Percentiles rank a stretch among this genome's conserved stretches.
phyloP scores from a whole-genome alignment of 495 filamentous ascomycete genomes.

The Rusavskia elegans region DNA sequence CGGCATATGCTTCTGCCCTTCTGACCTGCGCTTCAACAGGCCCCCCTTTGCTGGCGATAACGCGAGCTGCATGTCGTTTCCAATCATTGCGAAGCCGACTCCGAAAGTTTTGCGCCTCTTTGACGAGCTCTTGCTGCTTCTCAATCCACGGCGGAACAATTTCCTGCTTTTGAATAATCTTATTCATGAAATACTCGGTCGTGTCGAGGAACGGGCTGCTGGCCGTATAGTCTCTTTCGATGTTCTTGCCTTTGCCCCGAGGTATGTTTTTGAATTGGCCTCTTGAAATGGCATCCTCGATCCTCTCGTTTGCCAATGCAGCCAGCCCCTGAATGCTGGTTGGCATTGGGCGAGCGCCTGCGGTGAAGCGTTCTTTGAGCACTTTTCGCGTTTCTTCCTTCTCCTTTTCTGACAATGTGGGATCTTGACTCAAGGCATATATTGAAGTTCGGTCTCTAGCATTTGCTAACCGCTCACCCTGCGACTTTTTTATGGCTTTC shows the following conservation, averaged over 20 bases:
- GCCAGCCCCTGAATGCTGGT: slow-evolving; percentile 64
- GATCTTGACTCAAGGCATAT: slow-evolving; percentile 49
- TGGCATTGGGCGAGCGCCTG: slow-evolving; percentile 59
- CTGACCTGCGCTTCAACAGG: slow-evolving; percentile 59
- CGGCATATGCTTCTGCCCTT: slow-evolving; percentile 56
- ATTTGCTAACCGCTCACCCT: slow-evolving; percentile 48
- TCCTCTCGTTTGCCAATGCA: slow-evolving; percentile 79
- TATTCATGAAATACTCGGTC: slow-evolving; percentile 96
- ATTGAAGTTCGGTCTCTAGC: slow-evolving; percentile 64
- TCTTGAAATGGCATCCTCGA: slow-evolving; percentile 82
- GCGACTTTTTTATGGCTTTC: slow-evolving; percentile 22
- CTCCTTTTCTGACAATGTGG: slow-evolving; percentile 49
- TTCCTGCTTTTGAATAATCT: slow-evolving; percentile 89
- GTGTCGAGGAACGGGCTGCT: slow-evolving; percentile 88
- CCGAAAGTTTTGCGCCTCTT: slow-evolving; percentile 53
- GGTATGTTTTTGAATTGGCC: slow-evolving; percentile 84
- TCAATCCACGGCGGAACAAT: slow-evolving; percentile 59
- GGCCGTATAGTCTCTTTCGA: slow-evolving; percentile 64
- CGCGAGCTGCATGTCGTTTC: slow-evolving; percentile 67
- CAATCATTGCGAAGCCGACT: slow-evolving; percentile 64
- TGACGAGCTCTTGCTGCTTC: slow-evolving; percentile 83
- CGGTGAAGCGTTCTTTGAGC: slow-evolving; percentile 64
- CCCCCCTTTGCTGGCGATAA: slow-evolving; percentile 69
- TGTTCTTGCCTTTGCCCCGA: slow-evolving; percentile 52
- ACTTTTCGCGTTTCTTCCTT: slow-evolving; percentile 49